Evolutionary conservation across 257 asterid species (phyloP).

Genomic region (Fraxinus anomala): DNA sequence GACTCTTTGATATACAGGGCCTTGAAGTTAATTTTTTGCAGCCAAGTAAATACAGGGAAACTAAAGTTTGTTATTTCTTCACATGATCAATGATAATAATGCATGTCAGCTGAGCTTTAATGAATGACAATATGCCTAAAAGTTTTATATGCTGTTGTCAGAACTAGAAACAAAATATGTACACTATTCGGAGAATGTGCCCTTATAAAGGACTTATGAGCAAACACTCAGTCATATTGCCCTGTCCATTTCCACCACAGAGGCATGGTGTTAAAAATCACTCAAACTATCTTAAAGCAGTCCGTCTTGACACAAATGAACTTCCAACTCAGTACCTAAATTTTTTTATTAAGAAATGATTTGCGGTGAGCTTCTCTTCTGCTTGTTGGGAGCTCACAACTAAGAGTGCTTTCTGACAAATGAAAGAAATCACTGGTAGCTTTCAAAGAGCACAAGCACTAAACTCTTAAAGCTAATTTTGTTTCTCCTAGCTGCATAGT

Average conservation of each 20-base stretch:
- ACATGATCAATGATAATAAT: neutral
- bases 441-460: neutral
- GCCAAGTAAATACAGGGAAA: neutral
- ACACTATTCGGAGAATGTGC: neutral
- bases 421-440: neutral
- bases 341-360: neutral
- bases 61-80: neutral
- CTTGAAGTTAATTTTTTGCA: neutral
- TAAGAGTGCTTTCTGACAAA: slow-evolving; percentile 4
- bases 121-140: neutral
- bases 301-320: neutral
- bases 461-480: neutral
- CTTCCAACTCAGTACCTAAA: neutral
- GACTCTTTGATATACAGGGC: neutral
- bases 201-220: neutral
- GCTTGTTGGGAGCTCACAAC: neutral
- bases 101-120: neutral
- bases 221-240: neutral
- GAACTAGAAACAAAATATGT: neutral
- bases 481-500: slow-evolving; percentile 3
- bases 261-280: neutral
- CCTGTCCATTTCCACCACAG: neutral
- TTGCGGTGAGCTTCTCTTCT: neutral
- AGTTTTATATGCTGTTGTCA: neutral
- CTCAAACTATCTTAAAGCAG: neutral